These are phyloP conservation scores for Peltaster fructicola DNA, from an alignment of 2,329 filamentous ascomycete genomes.

Conservation along the genomic window DNA sequence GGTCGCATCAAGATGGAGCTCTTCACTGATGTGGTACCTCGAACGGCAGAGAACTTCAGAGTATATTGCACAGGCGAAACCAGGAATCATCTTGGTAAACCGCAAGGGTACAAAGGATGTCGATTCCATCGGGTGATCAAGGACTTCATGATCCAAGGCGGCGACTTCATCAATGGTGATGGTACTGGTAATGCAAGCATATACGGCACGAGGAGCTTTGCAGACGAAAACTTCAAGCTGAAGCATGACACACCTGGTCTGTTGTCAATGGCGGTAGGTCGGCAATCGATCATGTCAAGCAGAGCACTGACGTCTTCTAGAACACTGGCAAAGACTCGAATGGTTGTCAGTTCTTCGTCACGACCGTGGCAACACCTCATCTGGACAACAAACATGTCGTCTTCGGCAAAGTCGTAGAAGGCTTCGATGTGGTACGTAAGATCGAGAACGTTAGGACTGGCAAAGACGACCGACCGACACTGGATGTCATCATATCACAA, in stretches of 20 bases:
- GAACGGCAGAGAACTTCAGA: constrained; percentile 90
- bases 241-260: constrained; percentile 67
- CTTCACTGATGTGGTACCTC: constrained; percentile 57
- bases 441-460: constrained; percentile 81
- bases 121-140: constrained; percentile 93
- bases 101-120: constrained; percentile 85
- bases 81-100: constrained; percentile 56
- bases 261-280: constrained; percentile 77
- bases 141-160: constrained; percentile 94
- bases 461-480: constrained; percentile 61
- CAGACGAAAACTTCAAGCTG: constrained; percentile 74
- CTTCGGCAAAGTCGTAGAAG: constrained; percentile 77
- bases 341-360: constrained; percentile 96
- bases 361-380: constrained; percentile 70
- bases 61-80: constrained; percentile 92
- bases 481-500: constrained; percentile 69
- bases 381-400: constrained; percentile 89
- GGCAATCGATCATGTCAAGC: neutral
- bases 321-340: constrained; percentile 88
- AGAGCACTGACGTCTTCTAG: constrained; percentile 24
- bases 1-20: constrained; percentile 83
- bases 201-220: constrained; percentile 69
- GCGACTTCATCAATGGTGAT: constrained; percentile 86
- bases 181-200: constrained; percentile 75
- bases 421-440: constrained; percentile 81